Evolutionary conservation across 345 rosid species (phyloP).

Genomic region (Carallia pectinifolia): DNA sequence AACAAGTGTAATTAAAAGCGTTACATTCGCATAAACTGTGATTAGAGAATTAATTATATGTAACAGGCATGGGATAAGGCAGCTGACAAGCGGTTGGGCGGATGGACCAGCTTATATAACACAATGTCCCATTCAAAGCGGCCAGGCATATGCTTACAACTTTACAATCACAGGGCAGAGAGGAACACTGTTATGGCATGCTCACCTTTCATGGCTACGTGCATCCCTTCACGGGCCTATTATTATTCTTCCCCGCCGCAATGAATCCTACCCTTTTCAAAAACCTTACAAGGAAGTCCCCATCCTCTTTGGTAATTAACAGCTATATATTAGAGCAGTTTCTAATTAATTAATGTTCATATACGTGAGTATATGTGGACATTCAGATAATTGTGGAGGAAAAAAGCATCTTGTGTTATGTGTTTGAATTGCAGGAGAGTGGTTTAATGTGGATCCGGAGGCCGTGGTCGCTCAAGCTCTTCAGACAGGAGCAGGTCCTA

Average conservation of each 20-base stretch:
- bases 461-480: constrained; percentile 29
- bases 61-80: constrained; percentile 31
- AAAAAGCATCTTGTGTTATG: neutral
- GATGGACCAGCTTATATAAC: constrained; percentile 30
- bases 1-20: no score
- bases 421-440: constrained; percentile 23
- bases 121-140: constrained; percentile 30
- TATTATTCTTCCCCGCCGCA: constrained; percentile 18
- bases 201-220: constrained; percentile 30
- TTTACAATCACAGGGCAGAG: constrained; percentile 29
- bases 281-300: constrained; percentile 30
- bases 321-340: neutral
- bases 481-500: constrained; percentile 29
- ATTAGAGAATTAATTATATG: no score
- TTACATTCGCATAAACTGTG: no score
- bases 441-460: constrained; percentile 30
- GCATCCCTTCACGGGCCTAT: constrained; percentile 27
- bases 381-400: neutral
- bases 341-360: neutral
- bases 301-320: constrained; percentile 23
- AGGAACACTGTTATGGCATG: constrained; percentile 32
- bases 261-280: constrained; percentile 24
- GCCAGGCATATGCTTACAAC: constrained; percentile 26
- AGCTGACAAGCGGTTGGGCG: constrained; percentile 26
- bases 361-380: no score